phyloP scores from a whole-genome alignment of 805 yeast genomes.

The Candida namnaoensis region DNA sequence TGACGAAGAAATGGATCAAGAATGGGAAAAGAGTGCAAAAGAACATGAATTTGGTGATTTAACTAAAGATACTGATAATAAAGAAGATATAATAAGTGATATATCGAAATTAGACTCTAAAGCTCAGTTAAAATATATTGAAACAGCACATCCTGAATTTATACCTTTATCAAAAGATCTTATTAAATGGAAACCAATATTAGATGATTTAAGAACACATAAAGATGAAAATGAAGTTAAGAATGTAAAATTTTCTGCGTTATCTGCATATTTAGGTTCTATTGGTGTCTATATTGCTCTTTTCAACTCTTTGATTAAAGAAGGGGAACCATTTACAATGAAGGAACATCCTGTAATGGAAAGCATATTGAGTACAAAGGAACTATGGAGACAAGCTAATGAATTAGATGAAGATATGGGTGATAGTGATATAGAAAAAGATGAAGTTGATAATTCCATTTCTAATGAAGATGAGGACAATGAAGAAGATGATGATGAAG shows the following conservation, averaged over 20 bases:
- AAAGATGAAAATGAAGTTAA: constrained; percentile 24
- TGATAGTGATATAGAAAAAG: constrained; percentile 8
- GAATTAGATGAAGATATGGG: constrained; percentile 30
- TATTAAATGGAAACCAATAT: constrained; percentile 28
- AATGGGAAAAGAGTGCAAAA: constrained; percentile 61
- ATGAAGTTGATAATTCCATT: constrained; percentile 6
- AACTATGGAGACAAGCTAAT: constrained; percentile 82
- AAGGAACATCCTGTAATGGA: constrained; percentile 91
- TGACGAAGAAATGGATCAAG: constrained; percentile 73
- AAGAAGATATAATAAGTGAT: constrained; percentile 32
- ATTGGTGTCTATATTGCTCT: constrained; percentile 74
- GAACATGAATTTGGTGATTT: constrained; percentile 32
- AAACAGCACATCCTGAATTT: constrained; percentile 74
- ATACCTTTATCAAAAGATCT: constrained; percentile 66
- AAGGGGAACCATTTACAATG: constrained; percentile 54
- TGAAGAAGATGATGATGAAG: constrained; percentile 2
- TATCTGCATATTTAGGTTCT: constrained; percentile 72
- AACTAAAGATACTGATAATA: constrained; percentile 17
- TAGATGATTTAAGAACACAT: constrained; percentile 27
- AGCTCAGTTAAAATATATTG: constrained; percentile 45
- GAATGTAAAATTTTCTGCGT: constrained; percentile 54
- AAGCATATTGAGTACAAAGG: constrained; percentile 69
- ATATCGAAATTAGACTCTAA: constrained; percentile 39
- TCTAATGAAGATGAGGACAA: constrained; percentile 14
- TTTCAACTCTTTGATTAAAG: constrained; percentile 45